phyloP scores from a whole-genome alignment of 2,329 filamentous ascomycete species.

The Drechslerella stenobrocha region DNA sequence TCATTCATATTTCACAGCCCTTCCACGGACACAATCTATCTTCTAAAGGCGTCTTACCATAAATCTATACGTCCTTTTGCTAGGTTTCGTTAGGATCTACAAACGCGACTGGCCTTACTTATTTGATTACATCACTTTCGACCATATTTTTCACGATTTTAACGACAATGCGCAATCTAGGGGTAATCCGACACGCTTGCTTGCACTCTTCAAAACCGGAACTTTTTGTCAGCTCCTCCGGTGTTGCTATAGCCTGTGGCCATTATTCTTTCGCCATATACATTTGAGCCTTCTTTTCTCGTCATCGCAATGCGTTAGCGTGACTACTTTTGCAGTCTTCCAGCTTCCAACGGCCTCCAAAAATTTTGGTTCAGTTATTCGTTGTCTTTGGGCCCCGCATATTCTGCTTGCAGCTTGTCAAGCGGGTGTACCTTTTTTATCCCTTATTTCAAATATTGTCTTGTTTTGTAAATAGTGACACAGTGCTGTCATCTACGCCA shows the following conservation, averaged over 20 bases:
- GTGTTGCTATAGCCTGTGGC: not conserved
- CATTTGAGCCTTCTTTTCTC: not conserved
- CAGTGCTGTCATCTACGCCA: too few species aligned
- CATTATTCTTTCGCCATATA: too few species aligned
- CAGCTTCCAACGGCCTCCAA: not conserved
- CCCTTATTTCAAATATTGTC: too few species aligned
- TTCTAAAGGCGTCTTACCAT: too few species aligned
- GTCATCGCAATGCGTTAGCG: constrained; percentile 26
- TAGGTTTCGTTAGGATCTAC: too few species aligned
- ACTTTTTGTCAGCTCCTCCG: not conserved
- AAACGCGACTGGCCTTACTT: too few species aligned
- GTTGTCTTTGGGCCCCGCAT: not conserved
- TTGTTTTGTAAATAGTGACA: too few species aligned
- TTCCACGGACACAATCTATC: not conserved
- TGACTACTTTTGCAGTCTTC: constrained; percentile 6
- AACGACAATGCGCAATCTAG: not conserved
- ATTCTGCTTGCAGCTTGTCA: constrained; percentile 6
- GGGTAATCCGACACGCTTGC: not conserved
- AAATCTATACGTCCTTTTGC: too few species aligned
- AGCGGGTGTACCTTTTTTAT: constrained; percentile 8
- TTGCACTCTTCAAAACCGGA: not conserved
- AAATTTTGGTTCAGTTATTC: not conserved
- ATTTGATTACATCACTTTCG: too few species aligned
- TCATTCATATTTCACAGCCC: too few species aligned
- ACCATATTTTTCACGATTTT: constrained; percentile 5